phyloP scores from a whole-genome alignment of 345 rosid species.

The Arabidopsis arenosa region DNA sequence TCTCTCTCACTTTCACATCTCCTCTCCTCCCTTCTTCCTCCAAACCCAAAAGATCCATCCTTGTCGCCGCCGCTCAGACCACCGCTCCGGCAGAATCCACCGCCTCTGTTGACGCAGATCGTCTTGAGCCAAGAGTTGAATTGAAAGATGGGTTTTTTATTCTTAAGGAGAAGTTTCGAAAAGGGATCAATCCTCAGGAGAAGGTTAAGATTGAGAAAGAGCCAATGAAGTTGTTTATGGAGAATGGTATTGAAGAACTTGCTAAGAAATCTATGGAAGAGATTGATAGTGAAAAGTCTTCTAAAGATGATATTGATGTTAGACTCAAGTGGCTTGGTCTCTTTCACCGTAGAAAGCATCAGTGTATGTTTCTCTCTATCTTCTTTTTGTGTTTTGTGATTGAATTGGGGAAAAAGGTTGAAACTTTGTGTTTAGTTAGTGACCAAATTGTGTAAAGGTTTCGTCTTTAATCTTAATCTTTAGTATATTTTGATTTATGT shows the following conservation, averaged over 20 bases:
- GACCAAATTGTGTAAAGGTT: not conserved
- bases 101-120: constrained; percentile 52
- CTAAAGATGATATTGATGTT: constrained; percentile 82
- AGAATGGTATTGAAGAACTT: constrained; percentile 74
- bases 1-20: constrained; percentile 59
- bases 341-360: constrained; percentile 90
- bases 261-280: constrained; percentile 80
- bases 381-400: not conserved
- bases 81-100: constrained; percentile 47
- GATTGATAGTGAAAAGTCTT: constrained; percentile 60
- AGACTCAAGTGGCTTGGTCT: constrained; percentile 99
- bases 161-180: constrained; percentile 85
- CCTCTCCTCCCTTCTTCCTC: constrained; percentile 36
- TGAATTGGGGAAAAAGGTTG: not conserved
- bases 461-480: not conserved
- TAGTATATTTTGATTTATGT: not conserved
- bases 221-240: constrained; percentile 86
- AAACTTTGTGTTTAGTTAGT: not conserved
- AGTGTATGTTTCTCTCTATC: constrained; percentile 54
- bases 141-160: constrained; percentile 74
- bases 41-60: constrained; percentile 53
- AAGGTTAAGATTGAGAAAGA: constrained; percentile 86
- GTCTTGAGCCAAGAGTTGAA: constrained; percentile 86
- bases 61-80: constrained; percentile 53
- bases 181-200: constrained; percentile 87